Conservation (phyloP, 805 yeast species). For the Sungouiella thailandica region DNA sequence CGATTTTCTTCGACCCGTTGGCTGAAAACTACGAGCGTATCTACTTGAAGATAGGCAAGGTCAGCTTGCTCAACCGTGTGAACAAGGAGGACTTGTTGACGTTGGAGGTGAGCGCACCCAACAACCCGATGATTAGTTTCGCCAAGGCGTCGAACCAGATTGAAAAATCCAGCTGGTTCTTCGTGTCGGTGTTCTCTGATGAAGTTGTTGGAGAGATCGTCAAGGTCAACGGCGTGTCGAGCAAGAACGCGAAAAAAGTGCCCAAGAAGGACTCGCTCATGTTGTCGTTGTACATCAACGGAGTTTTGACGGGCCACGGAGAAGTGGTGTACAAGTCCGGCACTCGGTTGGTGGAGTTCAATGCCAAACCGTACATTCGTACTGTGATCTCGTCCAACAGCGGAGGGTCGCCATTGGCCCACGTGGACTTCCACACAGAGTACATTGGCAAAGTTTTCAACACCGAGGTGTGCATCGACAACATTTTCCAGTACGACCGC, state of each 20-base stretch:
- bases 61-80: constrained; percentile 25
- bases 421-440: constrained; percentile 50
- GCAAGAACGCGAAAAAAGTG: constrained; percentile 26
- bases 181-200: constrained; percentile 65
- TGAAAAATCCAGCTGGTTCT: constrained; percentile 54
- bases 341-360: constrained; percentile 43
- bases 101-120: constrained; percentile 49
- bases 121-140: constrained; percentile 46
- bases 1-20: constrained; percentile 60
- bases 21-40: constrained; percentile 57
- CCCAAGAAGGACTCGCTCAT: constrained; percentile 50
- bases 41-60: constrained; percentile 54
- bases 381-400: constrained; percentile 40
- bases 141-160: constrained; percentile 65
- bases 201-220: constrained; percentile 72
- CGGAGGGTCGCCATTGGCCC: constrained; percentile 36
- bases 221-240: constrained; percentile 54
- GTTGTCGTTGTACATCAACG: constrained; percentile 58
- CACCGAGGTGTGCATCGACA: constrained; percentile 49
- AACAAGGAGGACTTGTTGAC: constrained; percentile 43
- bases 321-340: constrained; percentile 47
- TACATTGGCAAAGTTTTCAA: constrained; percentile 69
- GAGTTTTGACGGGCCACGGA: constrained; percentile 56
- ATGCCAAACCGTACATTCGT: constrained; percentile 35
- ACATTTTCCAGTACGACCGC: constrained; percentile 49